Base-by-base conservation (phyloP, 768 basidiomycete species). In the Lactarius vividus region DNA sequence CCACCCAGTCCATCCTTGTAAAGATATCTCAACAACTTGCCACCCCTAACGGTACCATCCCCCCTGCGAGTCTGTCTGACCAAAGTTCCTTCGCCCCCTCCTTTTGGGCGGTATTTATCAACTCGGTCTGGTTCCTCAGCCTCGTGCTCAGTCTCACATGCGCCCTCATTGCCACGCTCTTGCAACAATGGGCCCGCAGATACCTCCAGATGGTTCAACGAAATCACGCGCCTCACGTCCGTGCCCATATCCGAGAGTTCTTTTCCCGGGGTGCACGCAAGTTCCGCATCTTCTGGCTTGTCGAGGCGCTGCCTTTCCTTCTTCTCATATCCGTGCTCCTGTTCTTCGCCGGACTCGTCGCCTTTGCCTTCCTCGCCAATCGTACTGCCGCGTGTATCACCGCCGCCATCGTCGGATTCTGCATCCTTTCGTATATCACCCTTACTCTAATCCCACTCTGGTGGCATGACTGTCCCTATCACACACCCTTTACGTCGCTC, bases 261-360 rank as follows among this genome's bases (percentile, higher is more conserved):
- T 75, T 80, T 10, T 80, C 76, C 63, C 73, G 75, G 39, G 79
- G 79, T 29, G 68, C 82, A 29, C 73, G 76, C n/a, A 71, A 68
- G 52, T 84, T 80, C 67, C 71, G 72, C 9, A 76, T 83, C 72
- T 69, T 75, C 9, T 71, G 75, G 2, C 70, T 83, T 10, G 78
- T 82, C 6, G 76, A 79, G 40, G 66, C 74, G 20, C 79, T 84
- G 33, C 54, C 54, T 8, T 29, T 11, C 18, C 26, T 62, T 29
- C 54, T 62, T 13, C 61, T 42, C 29, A 7, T 10, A 11, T 54
- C 53, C 1, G 20, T 56, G 15, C 1, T 54, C 5, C 33, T 62
- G 2, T 62, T 62, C 26, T 62, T 53, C 23, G 18, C 33, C 1
- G 61, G 54, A 5, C 61, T 62, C 9, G 6, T 62, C 54, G 52